These are phyloP conservation scores for Thelephora ganbajun DNA, from an alignment of 768 basidiomycete genomes.

Conservation along the genomic window DNA sequence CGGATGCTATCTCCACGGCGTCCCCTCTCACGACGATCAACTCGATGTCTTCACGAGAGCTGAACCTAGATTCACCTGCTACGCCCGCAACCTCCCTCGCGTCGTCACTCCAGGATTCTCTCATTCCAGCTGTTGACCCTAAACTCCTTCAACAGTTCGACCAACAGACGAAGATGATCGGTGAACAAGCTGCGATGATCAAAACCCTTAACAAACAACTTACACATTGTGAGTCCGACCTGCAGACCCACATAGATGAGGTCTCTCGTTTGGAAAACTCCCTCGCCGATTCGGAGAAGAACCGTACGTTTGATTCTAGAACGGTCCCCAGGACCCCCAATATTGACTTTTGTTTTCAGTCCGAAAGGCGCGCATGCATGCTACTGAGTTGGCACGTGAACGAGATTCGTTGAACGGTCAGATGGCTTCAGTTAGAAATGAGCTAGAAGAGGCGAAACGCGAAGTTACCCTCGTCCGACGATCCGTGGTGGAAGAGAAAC, in stretches of 20 bases:
- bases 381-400: conserved; percentile 78
- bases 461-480: conserved; percentile 67
- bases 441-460: conserved; percentile 64
- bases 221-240: conserved; percentile 83
- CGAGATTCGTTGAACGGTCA: conserved; percentile 61
- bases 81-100: conserved; percentile 34
- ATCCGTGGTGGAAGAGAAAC: conserved; percentile 82
- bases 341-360: conserved; percentile 28
- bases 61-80: conserved; percentile 49
- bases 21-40: conserved; percentile 38
- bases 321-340: not conserved
- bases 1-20: conserved; percentile 41
- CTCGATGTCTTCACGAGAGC: conserved; percentile 38
- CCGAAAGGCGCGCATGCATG: conserved; percentile 88
- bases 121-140: conserved; percentile 27
- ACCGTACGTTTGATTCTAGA: conserved; percentile 39
- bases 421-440: conserved; percentile 51
- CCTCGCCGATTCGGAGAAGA: conserved; percentile 85
- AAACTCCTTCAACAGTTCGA: conserved; percentile 47
- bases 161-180: conserved; percentile 60
- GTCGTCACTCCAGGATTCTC: conserved; percentile 8
- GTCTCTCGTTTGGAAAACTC: conserved; percentile 76
- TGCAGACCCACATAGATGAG: conserved; percentile 85
- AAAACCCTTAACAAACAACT: conserved; percentile 89
- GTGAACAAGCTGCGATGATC: conserved; percentile 84